Base-by-base conservation (phyloP, 495 filamentous ascomycete species). In the Xylona heveae region DNA sequence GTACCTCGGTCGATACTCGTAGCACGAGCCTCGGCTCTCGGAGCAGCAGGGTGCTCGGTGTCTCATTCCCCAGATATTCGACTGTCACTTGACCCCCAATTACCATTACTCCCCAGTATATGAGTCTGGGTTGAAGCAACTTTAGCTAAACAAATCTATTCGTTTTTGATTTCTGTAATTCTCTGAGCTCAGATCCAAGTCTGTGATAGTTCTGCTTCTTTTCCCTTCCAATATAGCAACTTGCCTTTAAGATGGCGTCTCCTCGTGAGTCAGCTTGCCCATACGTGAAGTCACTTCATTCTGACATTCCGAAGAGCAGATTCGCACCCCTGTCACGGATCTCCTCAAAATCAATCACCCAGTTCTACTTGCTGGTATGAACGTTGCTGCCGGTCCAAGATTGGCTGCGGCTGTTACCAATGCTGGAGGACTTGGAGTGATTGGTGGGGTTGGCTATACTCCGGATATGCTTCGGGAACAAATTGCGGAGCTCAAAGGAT, bases 281-380 rank as follows among this genome's bases (percentile, higher is more conserved):
- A n/a, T 10, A 6, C 24, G 31, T 29, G n/a, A 10, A 28, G 24
- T 34, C 20, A 31, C 41, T 25, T 7, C 19, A 19, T 36, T 31
- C 33, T 32, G 13, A 28, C 13, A 20, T n/a, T 16, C 10, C 28
- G 16, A 8, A 28, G 81, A 88, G 58, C 59, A 74, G 59, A 72
- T 92, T 54, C 75, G 75, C 42, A 95, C 85, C 21, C 69, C 78
- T 31, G 59, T 82, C 48, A 97, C 88, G 42, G 82, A 90, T 66
- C 78, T 92, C 41, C 74, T 95, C 56, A 76, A 76, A 65, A 94
- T 97, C 64, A 83, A 93, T 45, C 88, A 95, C 58, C 88, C 88
- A 19, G 62, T 97, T 49, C 62, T 95, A 47, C 73, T 95, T 38
- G 88, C 88, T 41, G 88, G 88, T 45, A 97, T 97, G 88, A 95